Conservation (phyloP, 768 basidiomycete genomes). For the Tubosaeta sp. region DNA sequence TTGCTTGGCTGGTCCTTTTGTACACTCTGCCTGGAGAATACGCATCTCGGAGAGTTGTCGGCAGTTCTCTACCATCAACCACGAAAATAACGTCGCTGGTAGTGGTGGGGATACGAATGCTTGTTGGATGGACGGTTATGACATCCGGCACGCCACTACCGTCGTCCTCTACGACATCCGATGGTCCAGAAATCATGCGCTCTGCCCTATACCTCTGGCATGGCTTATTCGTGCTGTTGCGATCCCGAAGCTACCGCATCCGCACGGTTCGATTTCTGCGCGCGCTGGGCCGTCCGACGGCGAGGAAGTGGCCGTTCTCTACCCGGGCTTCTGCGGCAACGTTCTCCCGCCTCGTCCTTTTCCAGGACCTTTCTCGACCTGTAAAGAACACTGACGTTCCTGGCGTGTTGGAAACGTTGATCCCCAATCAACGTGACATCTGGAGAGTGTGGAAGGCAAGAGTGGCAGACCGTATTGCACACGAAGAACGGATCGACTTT, state of each 20-base stretch:
- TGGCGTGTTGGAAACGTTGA: constrained; percentile 11
- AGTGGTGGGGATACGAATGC: too few relatives aligned
- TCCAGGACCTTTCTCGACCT: constrained; percentile 7
- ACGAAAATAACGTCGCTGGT: too few relatives aligned
- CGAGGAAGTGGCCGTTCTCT: constrained; percentile 14
- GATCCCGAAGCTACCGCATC: constrained; percentile 14
- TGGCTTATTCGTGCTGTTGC: constrained; percentile 12
- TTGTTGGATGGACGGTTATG: background rate
- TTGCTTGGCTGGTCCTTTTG: too few relatives aligned
- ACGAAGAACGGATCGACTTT: constrained; percentile 11
- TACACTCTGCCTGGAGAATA: too few relatives aligned
- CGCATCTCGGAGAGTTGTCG: too few relatives aligned
- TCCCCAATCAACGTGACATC: constrained; percentile 14
- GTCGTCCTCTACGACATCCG: constrained; percentile 1
- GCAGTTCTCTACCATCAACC: too few relatives aligned
- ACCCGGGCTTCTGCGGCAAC: constrained; percentile 17
- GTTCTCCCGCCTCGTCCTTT: constrained; percentile 14
- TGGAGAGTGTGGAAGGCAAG: constrained; percentile 15
- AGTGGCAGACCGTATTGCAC: constrained; percentile 14
- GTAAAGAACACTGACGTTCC: constrained; percentile 6
- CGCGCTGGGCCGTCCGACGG: constrained; percentile 5
- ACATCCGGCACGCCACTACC: background rate
- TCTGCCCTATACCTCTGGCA: constrained; percentile 17
- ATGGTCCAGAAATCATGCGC: too few relatives aligned
- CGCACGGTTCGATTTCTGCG: constrained; percentile 10